Evolutionary conservation across 495 filamentous ascomycete species (phyloP), one percentile per base, ranked within the genome.

Genomic region (Entonaema liquescens): DNA sequence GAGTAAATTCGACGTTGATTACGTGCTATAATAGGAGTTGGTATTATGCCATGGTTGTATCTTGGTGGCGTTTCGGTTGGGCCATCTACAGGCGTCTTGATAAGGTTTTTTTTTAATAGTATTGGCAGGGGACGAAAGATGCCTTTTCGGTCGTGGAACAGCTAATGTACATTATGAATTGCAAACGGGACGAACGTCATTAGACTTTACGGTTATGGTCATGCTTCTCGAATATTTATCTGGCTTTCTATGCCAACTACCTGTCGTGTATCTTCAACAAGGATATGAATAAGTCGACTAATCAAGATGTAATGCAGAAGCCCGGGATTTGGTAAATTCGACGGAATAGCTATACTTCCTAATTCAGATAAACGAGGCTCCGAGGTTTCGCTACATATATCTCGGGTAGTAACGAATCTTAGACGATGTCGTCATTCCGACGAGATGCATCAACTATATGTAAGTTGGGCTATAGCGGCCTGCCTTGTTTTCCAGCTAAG

Each of bases 381-480:
- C n/a, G n/a, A n/a, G n/a, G n/a, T n/a, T n/a, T n/a, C n/a, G n/a
- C n/a, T n/a, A n/a, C n/a, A 26, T 50, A 50, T 23, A 26, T 26
- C 47, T 50, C 1, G 1, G 4, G 47, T 50, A 9, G 38, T 40
- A 50, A 26, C 21, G 47, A 26, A 50, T 50, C 19, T 15, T 38
- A 36, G 35, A 62, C 13, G 3, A 63, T 72, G 70, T 68, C 64
- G 70, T 72, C 64, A 72, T 72, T 42, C 64, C 64, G 64, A 54
- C 59, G 38, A 33, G 38, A 57, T 59, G 69, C 47, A 54, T 68
- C 53, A 52, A 55, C 28, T 60, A 68, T 72, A 64, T 53, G 25
- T 50, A 38, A 42, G 59, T 12, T 9, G 59, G 42, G 49, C 23
- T 64, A 68, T 72, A 65, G 59, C 63, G 26, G 11, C 59, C 25